A percentile compares a stretch with the other conserved stretches of the same genome.
phyloP scores from a whole-genome alignment of 768 basidiomycete genomes.

The Fibroporia radiculosa region DNA sequence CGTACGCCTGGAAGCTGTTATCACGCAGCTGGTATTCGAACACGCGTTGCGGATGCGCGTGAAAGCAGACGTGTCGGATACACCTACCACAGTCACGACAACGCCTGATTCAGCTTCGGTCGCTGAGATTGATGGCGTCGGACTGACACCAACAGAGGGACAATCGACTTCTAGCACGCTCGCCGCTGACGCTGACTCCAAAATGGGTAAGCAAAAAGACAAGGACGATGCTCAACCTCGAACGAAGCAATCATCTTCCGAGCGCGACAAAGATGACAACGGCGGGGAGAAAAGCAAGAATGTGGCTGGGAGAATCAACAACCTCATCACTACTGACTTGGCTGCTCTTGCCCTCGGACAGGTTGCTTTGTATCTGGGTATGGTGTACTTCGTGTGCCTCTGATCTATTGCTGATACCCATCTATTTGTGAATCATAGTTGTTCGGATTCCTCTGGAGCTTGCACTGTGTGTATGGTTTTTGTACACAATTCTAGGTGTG shows the following conservation, averaged over 20 bases:
- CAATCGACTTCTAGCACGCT: background rate
- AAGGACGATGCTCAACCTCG: background rate
- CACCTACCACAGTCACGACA: conserved; percentile 14
- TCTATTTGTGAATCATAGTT: conserved; percentile 5
- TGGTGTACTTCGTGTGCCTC: conserved; percentile 1
- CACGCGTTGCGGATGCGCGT: conserved; percentile 47
- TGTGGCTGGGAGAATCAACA: conserved; percentile 72
- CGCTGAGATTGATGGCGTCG: background rate
- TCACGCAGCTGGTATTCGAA: conserved; percentile 49
- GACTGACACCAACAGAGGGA: background rate
- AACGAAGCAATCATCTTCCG: conserved; percentile 32
- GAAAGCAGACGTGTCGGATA: conserved; percentile 25
- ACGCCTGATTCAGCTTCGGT: conserved; percentile 20
- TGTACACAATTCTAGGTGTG: conserved; percentile 43
- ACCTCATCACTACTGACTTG: conserved; percentile 61
- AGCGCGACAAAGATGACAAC: conserved; percentile 21
- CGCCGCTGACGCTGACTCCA: conserved; percentile 4
- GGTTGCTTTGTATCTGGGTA: conserved; percentile 16
- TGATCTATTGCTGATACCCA: background rate
- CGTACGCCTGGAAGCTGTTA: conserved; percentile 35
- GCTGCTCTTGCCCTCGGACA: conserved; percentile 19
- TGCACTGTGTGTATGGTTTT: conserved; percentile 30
- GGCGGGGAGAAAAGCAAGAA: conserved; percentile 26
- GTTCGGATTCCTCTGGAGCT: conserved; percentile 36
- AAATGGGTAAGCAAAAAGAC: conserved; percentile 12